These are phyloP conservation scores for Mayamaea pseudoterrestris DNA, from an alignment of 108 stramenopile genomes.

Conservation along the genomic window DNA sequence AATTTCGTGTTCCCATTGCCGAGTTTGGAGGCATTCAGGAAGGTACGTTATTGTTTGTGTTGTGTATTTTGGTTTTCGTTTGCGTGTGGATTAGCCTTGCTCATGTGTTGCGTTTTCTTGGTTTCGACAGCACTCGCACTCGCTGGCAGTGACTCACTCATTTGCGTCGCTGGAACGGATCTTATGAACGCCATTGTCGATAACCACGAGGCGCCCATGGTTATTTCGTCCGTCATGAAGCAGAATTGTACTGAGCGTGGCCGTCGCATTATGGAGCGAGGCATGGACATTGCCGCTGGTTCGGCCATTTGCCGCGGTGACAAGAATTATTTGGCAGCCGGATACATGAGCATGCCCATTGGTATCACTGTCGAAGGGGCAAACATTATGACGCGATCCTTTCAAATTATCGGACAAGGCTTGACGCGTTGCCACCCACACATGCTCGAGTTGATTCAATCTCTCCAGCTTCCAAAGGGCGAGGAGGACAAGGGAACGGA, in stretches of 20 bases:
- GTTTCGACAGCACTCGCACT: conserved; percentile 68
- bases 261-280: conserved; percentile 88
- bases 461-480: conserved; percentile 78
- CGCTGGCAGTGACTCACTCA: conserved; percentile 84
- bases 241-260: conserved; percentile 94
- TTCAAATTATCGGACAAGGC: conserved; percentile 97
- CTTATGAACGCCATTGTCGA: conserved; percentile 98
- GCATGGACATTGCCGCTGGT: conserved; percentile 96
- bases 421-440: conserved; percentile 96
- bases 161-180: conserved; percentile 84
- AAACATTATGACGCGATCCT: conserved; percentile 95
- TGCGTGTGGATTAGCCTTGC: neutral
- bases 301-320: conserved; percentile 95
- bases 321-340: conserved; percentile 87
- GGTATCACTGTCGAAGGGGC: conserved; percentile 98
- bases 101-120: conserved; percentile 1
- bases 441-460: conserved; percentile 85
- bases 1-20: conserved; percentile 97
- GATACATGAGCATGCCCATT: conserved; percentile 95
- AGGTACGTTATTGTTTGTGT: conserved; percentile 22
- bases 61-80: neutral
- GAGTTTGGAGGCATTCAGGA: conserved; percentile 99
- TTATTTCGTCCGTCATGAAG: conserved; percentile 97
- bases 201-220: conserved; percentile 98
- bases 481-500: conserved; percentile 72